Evolutionary conservation across 2,329 filamentous ascomycete species (phyloP).

Genomic region (Cordyceps pruinosa): DNA sequence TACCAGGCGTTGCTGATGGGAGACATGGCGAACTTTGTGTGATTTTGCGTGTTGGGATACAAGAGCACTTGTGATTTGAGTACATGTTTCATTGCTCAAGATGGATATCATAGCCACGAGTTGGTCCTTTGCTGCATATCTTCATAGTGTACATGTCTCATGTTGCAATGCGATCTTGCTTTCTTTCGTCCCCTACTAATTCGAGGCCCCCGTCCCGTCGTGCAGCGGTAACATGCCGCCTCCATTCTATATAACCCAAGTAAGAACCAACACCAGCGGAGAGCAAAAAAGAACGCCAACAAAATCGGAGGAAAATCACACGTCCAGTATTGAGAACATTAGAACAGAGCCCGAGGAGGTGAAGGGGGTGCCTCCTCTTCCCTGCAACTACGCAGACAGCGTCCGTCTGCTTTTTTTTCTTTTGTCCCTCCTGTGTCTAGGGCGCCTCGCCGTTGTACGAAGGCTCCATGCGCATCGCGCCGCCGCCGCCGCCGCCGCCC

Average conservation of each 20-base stretch:
- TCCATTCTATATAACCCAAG: background rate
- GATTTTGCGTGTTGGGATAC: background rate
- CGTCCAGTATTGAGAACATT: background rate
- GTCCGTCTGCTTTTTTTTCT: background rate
- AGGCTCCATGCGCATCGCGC: constrained; percentile 24
- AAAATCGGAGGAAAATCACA: too few relatives aligned
- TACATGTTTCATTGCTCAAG: background rate
- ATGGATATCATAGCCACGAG: background rate
- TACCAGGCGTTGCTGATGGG: constrained; percentile 74
- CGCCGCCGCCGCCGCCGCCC: too few relatives aligned
- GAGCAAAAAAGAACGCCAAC: background rate
- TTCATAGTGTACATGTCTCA: background rate
- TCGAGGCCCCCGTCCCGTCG: background rate
- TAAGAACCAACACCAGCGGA: background rate
- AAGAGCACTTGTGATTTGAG: too few relatives aligned
- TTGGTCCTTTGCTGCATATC: background rate
- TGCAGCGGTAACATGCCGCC: background rate
- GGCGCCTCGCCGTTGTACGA: constrained; percentile 17
- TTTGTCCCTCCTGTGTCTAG: background rate
- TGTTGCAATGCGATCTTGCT: background rate
- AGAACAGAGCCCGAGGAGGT: background rate
- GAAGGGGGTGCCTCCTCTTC: too few relatives aligned
- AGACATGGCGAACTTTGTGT: constrained; percentile 44
- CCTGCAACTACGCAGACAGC: too few relatives aligned
- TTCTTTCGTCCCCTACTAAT: background rate